Conservation (phyloP, 2,329 filamentous ascomycete species). For the Furcasterigmium sp. region DNA sequence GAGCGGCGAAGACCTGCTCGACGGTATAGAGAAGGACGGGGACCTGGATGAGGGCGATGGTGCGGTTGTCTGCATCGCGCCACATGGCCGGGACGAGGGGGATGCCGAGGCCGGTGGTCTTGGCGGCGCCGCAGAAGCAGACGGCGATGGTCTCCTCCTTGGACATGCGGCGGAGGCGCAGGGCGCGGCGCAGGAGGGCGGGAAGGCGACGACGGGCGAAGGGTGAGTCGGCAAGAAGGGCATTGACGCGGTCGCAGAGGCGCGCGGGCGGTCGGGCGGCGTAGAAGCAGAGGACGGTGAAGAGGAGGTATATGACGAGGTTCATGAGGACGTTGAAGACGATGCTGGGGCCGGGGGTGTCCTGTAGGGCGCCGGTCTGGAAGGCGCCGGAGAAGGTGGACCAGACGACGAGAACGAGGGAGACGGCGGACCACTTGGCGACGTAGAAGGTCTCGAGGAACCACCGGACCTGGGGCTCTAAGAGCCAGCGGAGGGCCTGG, state of each 20-base stretch:
- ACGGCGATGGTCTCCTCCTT: conserved; percentile 62
- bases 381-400: conserved; percentile 64
- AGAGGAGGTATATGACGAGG: conserved; percentile 57
- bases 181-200: conserved; percentile 18
- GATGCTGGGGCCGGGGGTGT: conserved; percentile 54
- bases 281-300: conserved; percentile 56
- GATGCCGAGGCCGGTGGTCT: conserved; percentile 66
- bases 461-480: conserved; percentile 45
- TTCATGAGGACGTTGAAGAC: conserved; percentile 65
- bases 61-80: conserved; percentile 44
- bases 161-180: conserved; percentile 47
- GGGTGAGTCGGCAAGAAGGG: conserved; percentile 23
- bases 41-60: conserved; percentile 55
- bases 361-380: conserved; percentile 54
- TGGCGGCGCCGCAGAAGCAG: conserved; percentile 69
- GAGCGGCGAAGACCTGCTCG: conserved; percentile 47
- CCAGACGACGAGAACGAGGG: conserved; percentile 44
- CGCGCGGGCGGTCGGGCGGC: conserved; percentile 35
- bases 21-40: conserved; percentile 59
- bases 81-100: conserved; percentile 67
- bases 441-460: conserved; percentile 48
- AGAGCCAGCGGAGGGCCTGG: conserved; percentile 50
- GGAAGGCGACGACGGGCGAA: conserved; percentile 19
- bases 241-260: conserved; percentile 26
- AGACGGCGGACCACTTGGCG: conserved; percentile 42